phyloP scores from a whole-genome alignment of 306 rosid genomes.

The Herpetospermum pedunculosum region DNA sequence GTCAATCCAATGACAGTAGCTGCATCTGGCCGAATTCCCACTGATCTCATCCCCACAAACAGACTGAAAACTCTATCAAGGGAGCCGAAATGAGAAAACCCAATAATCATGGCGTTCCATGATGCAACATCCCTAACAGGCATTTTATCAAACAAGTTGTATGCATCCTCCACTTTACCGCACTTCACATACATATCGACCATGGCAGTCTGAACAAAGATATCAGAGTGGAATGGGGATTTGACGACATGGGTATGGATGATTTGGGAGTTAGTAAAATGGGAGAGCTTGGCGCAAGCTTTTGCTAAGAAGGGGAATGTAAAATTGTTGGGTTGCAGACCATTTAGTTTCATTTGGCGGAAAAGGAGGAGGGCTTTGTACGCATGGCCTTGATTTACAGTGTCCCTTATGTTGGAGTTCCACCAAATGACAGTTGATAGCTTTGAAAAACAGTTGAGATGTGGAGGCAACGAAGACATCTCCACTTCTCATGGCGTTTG shows the following conservation, averaged over 20 bases:
- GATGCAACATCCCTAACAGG: constrained; percentile 36
- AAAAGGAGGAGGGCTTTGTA: constrained; percentile 27
- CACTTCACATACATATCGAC: constrained; percentile 44
- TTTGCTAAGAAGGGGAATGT: constrained; percentile 34
- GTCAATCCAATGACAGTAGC: constrained; percentile 38
- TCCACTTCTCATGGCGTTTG: constrained; percentile 22
- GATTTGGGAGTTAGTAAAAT: constrained; percentile 25
- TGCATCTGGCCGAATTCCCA: constrained; percentile 38
- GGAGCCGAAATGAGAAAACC: constrained; percentile 32
- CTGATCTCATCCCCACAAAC: constrained; percentile 35
- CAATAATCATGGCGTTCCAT: constrained; percentile 54
- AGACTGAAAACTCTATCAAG: constrained; percentile 21
- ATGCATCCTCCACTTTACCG: constrained; percentile 27
- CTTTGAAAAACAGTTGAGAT: constrained; percentile 14
- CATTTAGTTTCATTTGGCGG: constrained; percentile 33
- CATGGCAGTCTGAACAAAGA: constrained; percentile 37
- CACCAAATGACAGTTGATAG: constrained; percentile 17
- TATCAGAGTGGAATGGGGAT: constrained; percentile 28
- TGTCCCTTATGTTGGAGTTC: constrained; percentile 28
- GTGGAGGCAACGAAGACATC: constrained; percentile 7
- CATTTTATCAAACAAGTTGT: constrained; percentile 36
- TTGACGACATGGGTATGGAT: constrained; percentile 34
- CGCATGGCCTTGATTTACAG: constrained; percentile 29
- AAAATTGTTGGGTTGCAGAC: constrained; percentile 31
- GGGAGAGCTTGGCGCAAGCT: constrained; percentile 36